Evolutionary conservation across 371 early-diverging fungal species (phyloP), one percentile per base, ranked within the genome.

Genomic region (Apophysomyces trapeziformis): DNA sequence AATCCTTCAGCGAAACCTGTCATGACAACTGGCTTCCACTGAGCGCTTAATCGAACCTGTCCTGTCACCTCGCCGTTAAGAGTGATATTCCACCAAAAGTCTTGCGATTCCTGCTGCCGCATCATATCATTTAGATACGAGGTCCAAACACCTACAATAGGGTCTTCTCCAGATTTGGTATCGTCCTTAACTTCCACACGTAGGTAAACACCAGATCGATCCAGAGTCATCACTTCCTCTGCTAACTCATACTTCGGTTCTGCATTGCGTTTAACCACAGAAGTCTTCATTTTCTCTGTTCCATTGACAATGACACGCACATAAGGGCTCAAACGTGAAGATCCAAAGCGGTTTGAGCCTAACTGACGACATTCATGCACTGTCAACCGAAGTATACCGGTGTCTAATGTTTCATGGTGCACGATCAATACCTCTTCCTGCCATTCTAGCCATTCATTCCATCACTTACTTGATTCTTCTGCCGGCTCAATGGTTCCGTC

Each of bases 21-120:
- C 83, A 86, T 78, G 9, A 82, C 63, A 1, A 87, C 84, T 0
- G 88, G 85, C 65, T 85, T 85, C 88, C 88, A 87, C 36, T 82
- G 72, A 5, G 78, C 83, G 41, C 79, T 82, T 35, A 87, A 37
- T 45, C 82, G 76, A 38, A 85, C 38, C 39, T 76, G 76, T 35
- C 76, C 73, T 18, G 62, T 69, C 5, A 73, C 71, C 2, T 74
- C 69, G 1, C 65, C 67, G 36, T 63, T 57, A 38, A 57, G 60
- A 13, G 21, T 65, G 26, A 80, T 65, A 38, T 65, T 61, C 78
- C 79, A 85, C 85, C 86, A 84, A 37, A 73, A 78, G 4, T 77
- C 82, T 12, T 73, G 77, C 14, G 72, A 63, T 37, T 69, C 76
- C 62, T 77, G 72, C 5, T 66, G 46, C n/a, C 69, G 41, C 57